Conservation (phyloP, 139 green algal species). For the Pleodorina starrii region DNA sequence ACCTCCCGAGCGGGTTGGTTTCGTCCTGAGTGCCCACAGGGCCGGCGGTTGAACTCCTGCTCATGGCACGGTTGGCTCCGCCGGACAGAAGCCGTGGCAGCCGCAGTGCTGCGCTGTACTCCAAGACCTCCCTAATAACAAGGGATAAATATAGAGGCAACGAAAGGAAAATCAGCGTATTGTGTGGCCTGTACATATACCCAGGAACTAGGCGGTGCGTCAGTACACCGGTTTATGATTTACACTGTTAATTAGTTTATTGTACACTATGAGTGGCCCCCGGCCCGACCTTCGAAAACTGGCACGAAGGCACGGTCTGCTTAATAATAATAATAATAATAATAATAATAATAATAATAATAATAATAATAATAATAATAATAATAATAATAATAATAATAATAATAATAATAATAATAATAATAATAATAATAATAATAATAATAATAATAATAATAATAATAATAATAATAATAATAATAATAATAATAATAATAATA, state of each 20-base stretch:
- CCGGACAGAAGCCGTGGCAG: neutral
- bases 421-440: constrained; percentile 7
- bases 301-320: too few relatives aligned
- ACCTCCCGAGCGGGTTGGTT: neutral
- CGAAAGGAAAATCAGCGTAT: too few relatives aligned
- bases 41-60: neutral
- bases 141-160: too few relatives aligned
- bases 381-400: constrained; percentile 7
- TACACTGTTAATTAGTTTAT: too few relatives aligned
- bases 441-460: constrained; percentile 7
- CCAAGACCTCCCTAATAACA: neutral
- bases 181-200: too few relatives aligned
- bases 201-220: too few relatives aligned
- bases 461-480: constrained; percentile 7
- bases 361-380: constrained; percentile 7
- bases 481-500: constrained; percentile 7
- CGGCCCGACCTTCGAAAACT: too few relatives aligned
- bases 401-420: constrained; percentile 7
- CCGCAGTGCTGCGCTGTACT: neutral
- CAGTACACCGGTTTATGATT: too few relatives aligned
- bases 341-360: constrained; percentile 7
- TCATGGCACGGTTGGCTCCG: neutral
- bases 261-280: too few relatives aligned
- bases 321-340: constrained; percentile 7
- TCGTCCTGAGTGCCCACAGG: neutral